Evolutionary conservation across 306 rosid species (phyloP).

Genomic region (Sechiopsis laciniata): DNA sequence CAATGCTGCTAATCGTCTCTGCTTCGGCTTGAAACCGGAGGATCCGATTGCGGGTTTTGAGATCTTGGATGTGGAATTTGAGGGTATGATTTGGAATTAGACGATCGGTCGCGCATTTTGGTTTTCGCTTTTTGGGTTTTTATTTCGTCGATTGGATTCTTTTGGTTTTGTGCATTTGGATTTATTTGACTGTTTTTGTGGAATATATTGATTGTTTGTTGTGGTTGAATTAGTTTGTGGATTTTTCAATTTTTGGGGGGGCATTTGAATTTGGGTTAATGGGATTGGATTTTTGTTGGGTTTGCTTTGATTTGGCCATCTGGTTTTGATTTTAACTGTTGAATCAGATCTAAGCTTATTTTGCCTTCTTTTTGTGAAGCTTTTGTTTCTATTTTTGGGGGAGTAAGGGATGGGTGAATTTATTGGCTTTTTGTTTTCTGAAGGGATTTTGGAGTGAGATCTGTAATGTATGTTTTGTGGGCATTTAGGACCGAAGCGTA

Average conservation of each 20-base stretch:
- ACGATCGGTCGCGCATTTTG: constrained; percentile 52
- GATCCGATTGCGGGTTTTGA: constrained; percentile 52
- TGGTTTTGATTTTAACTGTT: constrained; percentile 30
- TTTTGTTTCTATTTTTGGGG: background rate
- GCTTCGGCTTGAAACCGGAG: constrained; percentile 31
- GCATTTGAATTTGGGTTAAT: constrained; percentile 42
- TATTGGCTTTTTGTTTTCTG: constrained; percentile 27
- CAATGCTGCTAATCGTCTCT: constrained; percentile 55
- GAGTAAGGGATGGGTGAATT: background rate
- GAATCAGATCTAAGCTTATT: constrained; percentile 63
- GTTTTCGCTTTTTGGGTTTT: background rate
- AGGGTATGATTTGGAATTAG: constrained; percentile 30
- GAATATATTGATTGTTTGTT: constrained; percentile 23
- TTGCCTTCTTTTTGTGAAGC: too few relatives aligned
- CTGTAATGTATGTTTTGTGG: constrained; percentile 33
- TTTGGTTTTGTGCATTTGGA: constrained; percentile 29
- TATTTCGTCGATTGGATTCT: constrained; percentile 24
- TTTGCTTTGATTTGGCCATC: constrained; percentile 28
- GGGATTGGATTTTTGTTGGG: constrained; percentile 30
- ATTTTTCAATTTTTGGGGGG: background rate
- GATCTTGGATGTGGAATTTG: constrained; percentile 50
- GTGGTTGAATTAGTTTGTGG: background rate
- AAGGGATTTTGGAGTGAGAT: constrained; percentile 36
- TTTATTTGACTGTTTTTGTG: constrained; percentile 24
- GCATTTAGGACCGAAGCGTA: constrained; percentile 25